Base-by-base conservation (phyloP, 2,329 filamentous ascomycete genomes). In the Paraphoma sp. region DNA sequence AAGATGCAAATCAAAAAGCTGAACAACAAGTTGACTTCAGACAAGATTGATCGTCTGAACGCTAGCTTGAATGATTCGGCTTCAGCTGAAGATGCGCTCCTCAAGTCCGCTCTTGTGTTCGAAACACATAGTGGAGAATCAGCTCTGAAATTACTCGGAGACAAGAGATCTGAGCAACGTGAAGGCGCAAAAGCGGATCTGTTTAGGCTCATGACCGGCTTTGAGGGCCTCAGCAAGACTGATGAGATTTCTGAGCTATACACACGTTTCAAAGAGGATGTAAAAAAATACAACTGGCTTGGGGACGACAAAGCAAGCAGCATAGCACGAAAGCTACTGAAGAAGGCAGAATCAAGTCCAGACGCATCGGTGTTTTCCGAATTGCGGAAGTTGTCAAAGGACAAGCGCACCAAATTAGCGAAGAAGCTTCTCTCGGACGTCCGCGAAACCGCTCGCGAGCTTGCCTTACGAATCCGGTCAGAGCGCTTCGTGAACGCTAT, bases 11-110 rank as follows among this genome's bases (percentile, higher is more conserved):
- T 77, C 1, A 78, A 72, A 48, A 79, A 75, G 54, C 66, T 70
- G 0, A 76, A 72, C n/a, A 64, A 59, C 10, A 77, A 73, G 23
- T 70, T 68, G 0, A 65, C 69, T 6, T 73, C 75, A 1, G 79
- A 81, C 44, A 69, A 76, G 11, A 67, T 66, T 5, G 66, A 64
- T 8, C 74, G 81, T 2, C 59, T 86, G 4, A 79, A 81, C 31
- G 72, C 79, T 6, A 80, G 81, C 10, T 68, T 86, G 6, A 74
- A 75, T n/a, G 77, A 73, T 10, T 82, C 79, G 10, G 62, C 70
- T 2, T 79, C 77, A 2, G 78, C 81, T 0, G 82, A 86, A 63
- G 83, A 85, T 57, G 83, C 83, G 0, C 70, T 87, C n/a, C 67
- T 85, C 0, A 84, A 82, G 46, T 59, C 67, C 64, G 81, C 60